phyloP scores from a whole-genome alignment of 164 flowering plant genomes.

The Aristolochia contorta region DNA sequence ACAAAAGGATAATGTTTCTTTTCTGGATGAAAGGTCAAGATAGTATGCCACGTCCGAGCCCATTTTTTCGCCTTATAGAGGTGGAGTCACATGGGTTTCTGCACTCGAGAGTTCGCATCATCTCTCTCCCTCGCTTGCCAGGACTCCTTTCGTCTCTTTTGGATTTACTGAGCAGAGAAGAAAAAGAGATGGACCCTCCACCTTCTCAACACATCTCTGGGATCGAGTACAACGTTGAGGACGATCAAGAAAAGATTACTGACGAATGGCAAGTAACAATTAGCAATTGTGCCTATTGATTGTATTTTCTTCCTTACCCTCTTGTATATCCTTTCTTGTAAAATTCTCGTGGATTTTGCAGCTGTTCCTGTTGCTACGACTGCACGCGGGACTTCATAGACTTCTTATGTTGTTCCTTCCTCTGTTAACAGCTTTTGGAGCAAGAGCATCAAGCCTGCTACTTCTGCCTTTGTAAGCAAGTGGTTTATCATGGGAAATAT shows the following conservation, averaged over 20 bases:
- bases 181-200: constrained; percentile 50
- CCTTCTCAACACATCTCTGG: constrained; percentile 21
- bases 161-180: background rate
- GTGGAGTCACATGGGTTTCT: background rate
- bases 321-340: background rate
- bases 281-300: background rate
- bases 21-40: too few relatives aligned
- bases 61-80: background rate
- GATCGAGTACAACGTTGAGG: constrained; percentile 6
- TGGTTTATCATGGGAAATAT: too few relatives aligned
- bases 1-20: too few relatives aligned
- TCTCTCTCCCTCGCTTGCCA: background rate
- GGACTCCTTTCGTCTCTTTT: too few relatives aligned
- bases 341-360: constrained; percentile 13
- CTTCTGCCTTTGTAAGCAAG: too few relatives aligned
- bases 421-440: constrained; percentile 12
- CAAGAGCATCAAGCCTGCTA: too few relatives aligned
- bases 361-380: constrained; percentile 51
- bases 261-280: constrained; percentile 34
- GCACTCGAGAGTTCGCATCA: background rate
- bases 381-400: constrained; percentile 33
- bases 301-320: background rate
- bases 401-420: constrained; percentile 27
- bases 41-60: too few relatives aligned
- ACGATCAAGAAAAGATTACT: constrained; percentile 34